These are phyloP conservation scores for Umbelopsis sp. DNA, from an alignment of 192 early-diverging fungal species.

Conservation along the genomic window DNA sequence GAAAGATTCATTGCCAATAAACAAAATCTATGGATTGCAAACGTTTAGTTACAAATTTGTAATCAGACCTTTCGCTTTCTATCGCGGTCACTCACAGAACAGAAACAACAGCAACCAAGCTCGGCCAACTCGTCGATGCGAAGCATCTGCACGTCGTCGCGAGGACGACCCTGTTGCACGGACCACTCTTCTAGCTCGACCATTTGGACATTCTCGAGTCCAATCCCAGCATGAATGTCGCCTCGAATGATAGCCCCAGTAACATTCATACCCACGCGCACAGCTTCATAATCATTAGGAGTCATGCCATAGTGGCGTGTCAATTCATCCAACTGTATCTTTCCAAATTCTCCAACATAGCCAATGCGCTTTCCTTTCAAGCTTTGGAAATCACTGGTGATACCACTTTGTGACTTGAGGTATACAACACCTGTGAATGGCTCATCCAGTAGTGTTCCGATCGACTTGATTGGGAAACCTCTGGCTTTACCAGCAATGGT, in stretches of 20 bases:
- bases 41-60: neutral
- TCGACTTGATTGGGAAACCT: conserved; percentile 64
- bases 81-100: conserved; percentile 44
- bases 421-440: conserved; percentile 69
- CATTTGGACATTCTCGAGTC: conserved; percentile 67
- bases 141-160: conserved; percentile 60
- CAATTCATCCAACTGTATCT: conserved; percentile 64
- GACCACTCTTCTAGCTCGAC: conserved; percentile 65
- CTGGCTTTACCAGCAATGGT: conserved; percentile 68
- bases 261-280: conserved; percentile 73
- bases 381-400: conserved; percentile 58
- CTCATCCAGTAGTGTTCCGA: conserved; percentile 67
- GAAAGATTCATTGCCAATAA: conserved; percentile 65
- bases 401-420: conserved; percentile 50
- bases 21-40: conserved; percentile 46
- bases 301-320: conserved; percentile 59
- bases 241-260: conserved; percentile 59
- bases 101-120: conserved; percentile 67
- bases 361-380: conserved; percentile 62
- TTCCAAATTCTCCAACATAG: conserved; percentile 69
- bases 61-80: neutral
- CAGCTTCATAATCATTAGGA: conserved; percentile 54
- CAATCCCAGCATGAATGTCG: conserved; percentile 66
- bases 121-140: conserved; percentile 69
- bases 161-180: conserved; percentile 45